phyloP scores from a whole-genome alignment of 805 yeast species.

The Candida rishiriensis region DNA sequence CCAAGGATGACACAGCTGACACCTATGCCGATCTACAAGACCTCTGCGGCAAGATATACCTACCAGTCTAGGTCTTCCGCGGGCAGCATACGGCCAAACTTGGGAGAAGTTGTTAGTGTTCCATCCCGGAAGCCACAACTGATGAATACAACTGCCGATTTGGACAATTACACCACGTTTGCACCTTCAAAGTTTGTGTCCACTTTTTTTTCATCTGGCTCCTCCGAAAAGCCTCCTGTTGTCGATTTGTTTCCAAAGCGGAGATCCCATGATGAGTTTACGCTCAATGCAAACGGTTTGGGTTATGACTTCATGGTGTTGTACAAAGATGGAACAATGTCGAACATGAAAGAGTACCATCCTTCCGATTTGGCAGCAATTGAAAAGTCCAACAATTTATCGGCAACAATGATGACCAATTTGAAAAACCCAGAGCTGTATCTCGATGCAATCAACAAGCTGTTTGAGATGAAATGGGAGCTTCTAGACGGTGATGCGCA shows the following conservation, averaged over 20 bases:
- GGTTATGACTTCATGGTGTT: constrained; percentile 18
- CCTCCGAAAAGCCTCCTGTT: background rate
- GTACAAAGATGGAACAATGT: constrained; percentile 31
- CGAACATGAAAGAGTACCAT: constrained; percentile 5
- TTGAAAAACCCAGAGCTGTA: constrained; percentile 36
- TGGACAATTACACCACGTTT: background rate
- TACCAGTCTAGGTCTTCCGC: background rate
- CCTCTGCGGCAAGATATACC: background rate
- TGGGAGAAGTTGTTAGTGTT: background rate
- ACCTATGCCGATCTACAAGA: constrained; percentile 15
- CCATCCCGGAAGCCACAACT: background rate
- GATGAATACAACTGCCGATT: background rate
- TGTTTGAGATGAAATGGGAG: constrained; percentile 47
- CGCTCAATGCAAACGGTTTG: constrained; percentile 1
- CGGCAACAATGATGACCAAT: constrained; percentile 12
- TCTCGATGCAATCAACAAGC: constrained; percentile 34
- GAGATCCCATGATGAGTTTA: background rate
- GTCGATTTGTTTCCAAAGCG: constrained; percentile 18
- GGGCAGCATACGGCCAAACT: too few species aligned
- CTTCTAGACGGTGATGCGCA: constrained; percentile 48
- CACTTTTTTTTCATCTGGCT: background rate
- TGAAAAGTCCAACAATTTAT: constrained; percentile 1
- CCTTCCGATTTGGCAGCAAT: background rate
- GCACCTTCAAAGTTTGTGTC: constrained; percentile 22
- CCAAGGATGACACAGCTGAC: constrained; percentile 25